phyloP scores from a whole-genome alignment of 31 red algal genomes.

The Asparagopsis taxiformis region DNA sequence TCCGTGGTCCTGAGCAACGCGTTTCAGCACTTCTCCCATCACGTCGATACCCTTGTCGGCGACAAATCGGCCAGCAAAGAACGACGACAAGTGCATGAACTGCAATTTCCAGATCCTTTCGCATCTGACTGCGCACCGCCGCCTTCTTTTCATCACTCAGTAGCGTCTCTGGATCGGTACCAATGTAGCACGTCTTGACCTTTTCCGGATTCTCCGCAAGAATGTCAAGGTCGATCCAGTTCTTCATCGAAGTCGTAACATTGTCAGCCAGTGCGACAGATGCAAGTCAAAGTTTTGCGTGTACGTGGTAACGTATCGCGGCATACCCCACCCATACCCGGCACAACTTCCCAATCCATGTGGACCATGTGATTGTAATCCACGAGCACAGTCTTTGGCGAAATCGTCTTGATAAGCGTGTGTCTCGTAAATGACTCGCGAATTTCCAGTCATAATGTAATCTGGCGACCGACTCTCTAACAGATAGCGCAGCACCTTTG shows the following conservation, averaged over 20 bases:
- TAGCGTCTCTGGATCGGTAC: conserved; percentile 24
- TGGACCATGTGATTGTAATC: conserved; percentile 51
- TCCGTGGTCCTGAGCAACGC: conserved; percentile 27
- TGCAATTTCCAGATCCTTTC: conserved; percentile 36
- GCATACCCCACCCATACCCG: conserved; percentile 49
- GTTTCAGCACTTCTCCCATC: conserved; percentile 41
- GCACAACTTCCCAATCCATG: conserved; percentile 45
- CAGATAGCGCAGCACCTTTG: conserved; percentile 53
- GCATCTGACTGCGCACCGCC: conserved; percentile 30
- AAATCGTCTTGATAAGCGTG: conserved; percentile 37
- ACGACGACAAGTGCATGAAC: conserved; percentile 30
- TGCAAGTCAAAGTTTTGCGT: conserved; percentile 50
- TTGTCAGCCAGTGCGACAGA: conserved; percentile 48
- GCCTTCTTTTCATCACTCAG: conserved; percentile 24
- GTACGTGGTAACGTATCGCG: conserved; percentile 42
- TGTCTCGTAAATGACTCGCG: conserved; percentile 62
- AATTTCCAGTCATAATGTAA: conserved; percentile 60
- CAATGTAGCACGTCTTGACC: conserved; percentile 70
- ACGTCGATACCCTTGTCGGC: conserved; percentile 66
- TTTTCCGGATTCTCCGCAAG: conserved; percentile 23
- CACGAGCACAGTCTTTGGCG: conserved; percentile 26
- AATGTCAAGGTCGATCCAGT: conserved; percentile 51
- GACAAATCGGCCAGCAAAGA: conserved; percentile 59
- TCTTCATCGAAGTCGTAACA: conserved; percentile 49
- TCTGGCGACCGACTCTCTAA: conserved; percentile 53